Percentiles rank a stretch among this genome's conserved stretches.
phyloP scores from a whole-genome alignment of 257 asterid genomes.

The Solanum clarkiae region DNA sequence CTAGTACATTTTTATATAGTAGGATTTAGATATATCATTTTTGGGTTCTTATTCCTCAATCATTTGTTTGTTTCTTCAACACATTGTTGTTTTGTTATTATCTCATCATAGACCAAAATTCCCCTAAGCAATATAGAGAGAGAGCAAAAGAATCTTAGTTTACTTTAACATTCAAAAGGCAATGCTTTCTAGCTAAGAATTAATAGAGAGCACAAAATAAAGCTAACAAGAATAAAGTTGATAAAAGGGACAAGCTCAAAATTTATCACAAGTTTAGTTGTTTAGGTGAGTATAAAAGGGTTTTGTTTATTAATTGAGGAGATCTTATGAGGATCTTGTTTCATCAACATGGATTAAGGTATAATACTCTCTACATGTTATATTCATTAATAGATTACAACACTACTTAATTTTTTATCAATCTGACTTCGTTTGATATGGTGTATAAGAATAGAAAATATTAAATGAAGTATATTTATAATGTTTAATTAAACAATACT shows the following conservation, averaged over 20 bases:
- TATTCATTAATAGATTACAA: background rate
- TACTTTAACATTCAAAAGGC: background rate
- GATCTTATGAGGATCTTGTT: background rate
- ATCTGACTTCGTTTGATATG: background rate
- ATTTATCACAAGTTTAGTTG: background rate
- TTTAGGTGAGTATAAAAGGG: background rate
- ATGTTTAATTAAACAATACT: too few species aligned
- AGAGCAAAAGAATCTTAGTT: slow-evolving; percentile 3
- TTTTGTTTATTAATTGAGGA: background rate
- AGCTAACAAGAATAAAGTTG: slow-evolving; percentile 8
- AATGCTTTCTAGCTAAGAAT: background rate
- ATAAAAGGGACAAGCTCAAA: background rate
- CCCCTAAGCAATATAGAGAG: background rate
- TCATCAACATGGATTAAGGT: background rate
- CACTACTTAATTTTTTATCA: background rate
- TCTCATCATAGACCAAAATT: background rate
- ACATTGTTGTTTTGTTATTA: background rate
- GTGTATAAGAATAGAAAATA: background rate
- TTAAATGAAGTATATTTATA: too few species aligned
- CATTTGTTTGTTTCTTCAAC: slow-evolving; percentile 9
- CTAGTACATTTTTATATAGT: background rate
- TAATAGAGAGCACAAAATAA: slow-evolving; percentile 1
- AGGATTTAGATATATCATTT: slow-evolving; percentile 13
- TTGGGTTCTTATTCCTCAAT: slow-evolving; percentile 34
- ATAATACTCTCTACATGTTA: background rate